Evolutionary conservation across 768 basidiomycete genomes (phyloP).

Genomic region (Kwoniella dendrophila): DNA sequence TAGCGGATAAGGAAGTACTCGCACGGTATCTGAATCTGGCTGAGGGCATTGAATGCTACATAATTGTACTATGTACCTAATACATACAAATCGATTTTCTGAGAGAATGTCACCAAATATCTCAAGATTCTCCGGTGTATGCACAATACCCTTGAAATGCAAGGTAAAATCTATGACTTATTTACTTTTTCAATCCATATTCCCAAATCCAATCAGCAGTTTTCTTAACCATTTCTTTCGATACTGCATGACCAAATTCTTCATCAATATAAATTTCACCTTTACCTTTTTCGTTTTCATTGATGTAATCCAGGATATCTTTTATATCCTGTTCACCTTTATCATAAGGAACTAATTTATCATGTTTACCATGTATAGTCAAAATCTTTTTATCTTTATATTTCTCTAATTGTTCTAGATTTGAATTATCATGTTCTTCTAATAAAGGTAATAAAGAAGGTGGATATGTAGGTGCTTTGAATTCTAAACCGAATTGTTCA

Average conservation of each 20-base stretch:
- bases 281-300: slow-evolving; percentile 62
- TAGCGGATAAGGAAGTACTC: too few species aligned
- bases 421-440: slow-evolving; percentile 60
- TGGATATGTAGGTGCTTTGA: slow-evolving; percentile 66
- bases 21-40: too few species aligned
- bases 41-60: too few species aligned
- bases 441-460: slow-evolving; percentile 58
- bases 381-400: slow-evolving; percentile 74
- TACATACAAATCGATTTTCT: too few species aligned
- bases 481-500: slow-evolving; percentile 57
- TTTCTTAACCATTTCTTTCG: slow-evolving; percentile 65
- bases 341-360: slow-evolving; percentile 70
- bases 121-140: neutral
- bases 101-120: too few species aligned
- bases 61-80: too few species aligned
- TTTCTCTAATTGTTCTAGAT: slow-evolving; percentile 56
- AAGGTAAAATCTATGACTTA: neutral
- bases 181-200: slow-evolving; percentile 33
- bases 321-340: slow-evolving; percentile 65
- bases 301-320: slow-evolving; percentile 51
- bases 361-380: slow-evolving; percentile 68
- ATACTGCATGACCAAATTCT: slow-evolving; percentile 67
- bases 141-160: neutral
- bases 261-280: slow-evolving; percentile 65
- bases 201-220: slow-evolving; percentile 53